phyloP scores from a whole-genome alignment of 305 asterid genomes.

The Lippia alba region DNA sequence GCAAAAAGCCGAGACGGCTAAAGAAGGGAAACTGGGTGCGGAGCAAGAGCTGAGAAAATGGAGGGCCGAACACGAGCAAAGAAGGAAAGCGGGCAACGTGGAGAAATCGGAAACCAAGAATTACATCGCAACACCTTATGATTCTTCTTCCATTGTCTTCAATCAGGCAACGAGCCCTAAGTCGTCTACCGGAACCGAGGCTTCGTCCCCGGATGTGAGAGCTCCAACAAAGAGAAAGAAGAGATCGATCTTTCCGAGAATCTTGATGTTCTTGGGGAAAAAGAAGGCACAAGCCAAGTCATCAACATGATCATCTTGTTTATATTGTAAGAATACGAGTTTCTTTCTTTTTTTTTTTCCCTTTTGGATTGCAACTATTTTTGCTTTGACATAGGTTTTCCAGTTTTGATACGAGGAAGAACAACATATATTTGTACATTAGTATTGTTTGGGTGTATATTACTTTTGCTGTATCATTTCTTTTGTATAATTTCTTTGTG shows the following conservation, averaged over 20 bases:
- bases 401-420: constrained; percentile 28
- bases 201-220: constrained; percentile 56
- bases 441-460: constrained; percentile 43
- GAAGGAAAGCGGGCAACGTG: constrained; percentile 66
- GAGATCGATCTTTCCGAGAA: constrained; percentile 74
- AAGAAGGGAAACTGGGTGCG: constrained; percentile 77
- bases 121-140: constrained; percentile 37
- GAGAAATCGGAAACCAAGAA: constrained; percentile 43
- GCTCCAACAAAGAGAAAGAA: constrained; percentile 66
- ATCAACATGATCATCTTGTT: constrained; percentile 25
- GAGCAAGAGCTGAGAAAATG: constrained; percentile 90
- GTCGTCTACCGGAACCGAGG: constrained; percentile 49
- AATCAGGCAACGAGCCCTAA: constrained; percentile 53
- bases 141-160: constrained; percentile 25
- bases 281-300: constrained; percentile 54
- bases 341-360: constrained; percentile 2
- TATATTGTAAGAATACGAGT: background rate
- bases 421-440: constrained; percentile 49
- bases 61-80: constrained; percentile 86
- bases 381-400: constrained; percentile 31
- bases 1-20: constrained; percentile 78
- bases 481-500: too few relatives aligned
- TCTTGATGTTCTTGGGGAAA: constrained; percentile 74
- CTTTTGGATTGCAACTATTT: constrained; percentile 32
- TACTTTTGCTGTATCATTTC: constrained; percentile 31